Percentiles rank a stretch among this genome's conserved stretches.
phyloP scores from a whole-genome alignment of 2,329 filamentous ascomycete genomes.

The Trichoderma sp. region DNA sequence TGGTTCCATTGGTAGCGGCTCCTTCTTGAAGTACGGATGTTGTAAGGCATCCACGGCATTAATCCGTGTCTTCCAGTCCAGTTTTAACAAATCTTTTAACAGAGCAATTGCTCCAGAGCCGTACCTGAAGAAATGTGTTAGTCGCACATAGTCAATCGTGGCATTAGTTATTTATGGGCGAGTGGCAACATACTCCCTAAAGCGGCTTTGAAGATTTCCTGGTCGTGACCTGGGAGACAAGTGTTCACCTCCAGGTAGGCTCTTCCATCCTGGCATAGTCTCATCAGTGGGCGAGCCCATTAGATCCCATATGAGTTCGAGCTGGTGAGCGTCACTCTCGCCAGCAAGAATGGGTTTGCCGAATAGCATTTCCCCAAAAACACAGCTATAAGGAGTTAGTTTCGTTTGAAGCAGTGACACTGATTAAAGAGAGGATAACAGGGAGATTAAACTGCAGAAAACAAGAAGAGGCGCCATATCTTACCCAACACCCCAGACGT shows the following conservation, averaged over 20 bases:
- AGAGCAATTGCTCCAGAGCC: constrained; percentile 73
- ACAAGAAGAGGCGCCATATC: constrained; percentile 28
- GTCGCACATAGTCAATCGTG: background rate
- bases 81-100: constrained; percentile 75
- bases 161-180: background rate
- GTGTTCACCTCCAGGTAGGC: constrained; percentile 76
- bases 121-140: constrained; percentile 40
- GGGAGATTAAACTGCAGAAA: background rate
- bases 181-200: constrained; percentile 60
- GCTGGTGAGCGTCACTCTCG: constrained; percentile 83
- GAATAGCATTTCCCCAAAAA: constrained; percentile 96
- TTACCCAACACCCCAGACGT: constrained; percentile 96
- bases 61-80: constrained; percentile 85
- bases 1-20: constrained; percentile 75
- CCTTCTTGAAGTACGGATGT: constrained; percentile 83
- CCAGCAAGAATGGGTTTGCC: constrained; percentile 90
- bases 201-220: constrained; percentile 68
- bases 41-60: constrained; percentile 93
- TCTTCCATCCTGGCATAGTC: constrained; percentile 88
- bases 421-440: background rate
- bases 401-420: background rate
- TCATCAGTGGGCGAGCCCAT: constrained; percentile 87
- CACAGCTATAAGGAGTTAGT: constrained; percentile 63
- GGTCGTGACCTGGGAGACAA: constrained; percentile 61
- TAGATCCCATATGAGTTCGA: constrained; percentile 90